phyloP scores from a whole-genome alignment of 345 rosid genomes.

The Erucastrum elatum region DNA sequence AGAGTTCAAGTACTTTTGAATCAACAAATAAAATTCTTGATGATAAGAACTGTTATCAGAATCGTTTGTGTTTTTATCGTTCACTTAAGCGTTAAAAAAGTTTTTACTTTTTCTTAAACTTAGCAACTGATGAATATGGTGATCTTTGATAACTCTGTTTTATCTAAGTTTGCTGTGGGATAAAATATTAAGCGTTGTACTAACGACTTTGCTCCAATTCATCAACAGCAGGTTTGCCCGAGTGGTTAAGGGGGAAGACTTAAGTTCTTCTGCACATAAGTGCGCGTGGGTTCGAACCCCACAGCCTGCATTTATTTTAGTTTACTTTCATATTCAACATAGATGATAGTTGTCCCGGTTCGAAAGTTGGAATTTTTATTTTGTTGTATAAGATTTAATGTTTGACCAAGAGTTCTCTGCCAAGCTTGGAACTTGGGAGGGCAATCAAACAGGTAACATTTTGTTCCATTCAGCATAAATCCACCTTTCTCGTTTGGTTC shows the following conservation, averaged over 20 bases:
- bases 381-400: no score
- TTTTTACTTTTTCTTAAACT: not conserved
- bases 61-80: not conserved
- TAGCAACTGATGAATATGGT: not conserved
- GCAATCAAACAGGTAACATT: conserved; percentile 60
- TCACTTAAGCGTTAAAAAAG: not conserved
- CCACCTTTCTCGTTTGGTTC: conserved; percentile 19
- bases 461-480: not conserved
- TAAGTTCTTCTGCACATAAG: conserved; percentile 90
- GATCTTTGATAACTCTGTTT: no score
- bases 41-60: not conserved
- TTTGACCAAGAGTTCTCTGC: conserved; percentile 48
- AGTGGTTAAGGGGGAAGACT: conserved; percentile 91
- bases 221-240: conserved; percentile 72
- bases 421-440: conserved; percentile 51
- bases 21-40: no score
- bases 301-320: conserved; percentile 55
- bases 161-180: not conserved
- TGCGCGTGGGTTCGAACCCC: conserved; percentile 99
- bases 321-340: no score
- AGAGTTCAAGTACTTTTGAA: not conserved
- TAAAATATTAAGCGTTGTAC: no score
- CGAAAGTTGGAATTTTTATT: no score
- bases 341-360: no score
- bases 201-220: no score